Evolutionary conservation across 2,329 filamentous ascomycete genomes (phyloP), one percentile per base, ranked within the genome.

Genomic region (Fusarium sp.): DNA sequence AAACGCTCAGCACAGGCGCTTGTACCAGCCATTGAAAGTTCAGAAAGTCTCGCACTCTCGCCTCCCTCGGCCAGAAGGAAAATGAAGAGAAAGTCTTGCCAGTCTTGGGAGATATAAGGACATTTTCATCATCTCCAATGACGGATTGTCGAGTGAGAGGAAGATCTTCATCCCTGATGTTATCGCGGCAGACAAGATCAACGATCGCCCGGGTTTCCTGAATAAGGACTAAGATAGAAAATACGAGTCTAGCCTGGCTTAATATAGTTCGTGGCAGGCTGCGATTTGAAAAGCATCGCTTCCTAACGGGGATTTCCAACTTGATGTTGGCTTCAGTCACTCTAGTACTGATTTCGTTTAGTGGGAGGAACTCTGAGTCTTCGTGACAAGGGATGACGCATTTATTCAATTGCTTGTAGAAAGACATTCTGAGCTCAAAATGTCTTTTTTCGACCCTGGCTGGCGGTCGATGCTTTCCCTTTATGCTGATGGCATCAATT

Each of bases 21-120:
- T 61, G 66, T 8, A 70, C 66, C 1, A 56, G n/a, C 68, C 68
- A 70, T 16, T 70, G 68, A 6, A 33, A 51, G 1, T 33, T 41
- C 4, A 70, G 46, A 52, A 70, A 70, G 4, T 30, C 36, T 20
- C 28, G 30, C 13, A 70, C 42, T 15, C 30, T 46, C 1, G 20
- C 41, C 20, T 54, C 37, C 6, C 54, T 41, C 0, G 37, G 18
- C 56, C 63, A 71, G 3, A 11, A 28, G 0, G 28, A 46, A 20
- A 56, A 61, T 1, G 57, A 70, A 1, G 9, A 7, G 3, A 61
- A 67, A 2, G 6, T 16, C 9, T 57, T 62, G 3, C 20, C 47
- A 12, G 28, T 42, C 11, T 23, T 40, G 7, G 34, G 3, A 2
- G 66, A 71, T 20, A 47, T n/a, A 4, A 57, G 26, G 7, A 67